Percentiles rank a stretch among this genome's conserved stretches.
Evolutionary conservation across 495 filamentous ascomycete genomes (phyloP).

Genomic region (Poronia punctata): DNA sequence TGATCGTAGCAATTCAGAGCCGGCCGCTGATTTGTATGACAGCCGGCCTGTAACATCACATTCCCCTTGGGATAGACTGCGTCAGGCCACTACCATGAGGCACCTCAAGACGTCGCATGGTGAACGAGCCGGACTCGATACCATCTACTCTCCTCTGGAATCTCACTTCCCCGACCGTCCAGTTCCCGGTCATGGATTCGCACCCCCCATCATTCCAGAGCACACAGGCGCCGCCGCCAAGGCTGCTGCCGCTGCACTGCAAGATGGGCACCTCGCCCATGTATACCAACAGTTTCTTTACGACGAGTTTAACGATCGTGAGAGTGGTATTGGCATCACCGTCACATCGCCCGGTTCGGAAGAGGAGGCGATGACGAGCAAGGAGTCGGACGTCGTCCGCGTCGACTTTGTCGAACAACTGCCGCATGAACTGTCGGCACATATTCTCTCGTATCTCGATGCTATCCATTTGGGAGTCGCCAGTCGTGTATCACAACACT

Average conservation of each 20-base stretch:
- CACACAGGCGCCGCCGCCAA: conserved; percentile 61
- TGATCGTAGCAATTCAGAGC: conserved; percentile 39
- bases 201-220: conserved; percentile 47
- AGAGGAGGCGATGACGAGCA: conserved; percentile 21
- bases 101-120: conserved; percentile 34
- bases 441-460: conserved; percentile 67
- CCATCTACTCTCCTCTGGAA: conserved; percentile 24
- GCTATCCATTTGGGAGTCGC: conserved; percentile 55
- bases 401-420: conserved; percentile 61
- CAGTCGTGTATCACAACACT: conserved; percentile 55
- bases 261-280: conserved; percentile 47
- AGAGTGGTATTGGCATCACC: conserved; percentile 78
- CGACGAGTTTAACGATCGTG: conserved; percentile 49
- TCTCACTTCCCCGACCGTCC: conserved; percentile 34
- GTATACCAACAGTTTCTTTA: conserved; percentile 23
- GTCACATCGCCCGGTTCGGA: conserved; percentile 46
- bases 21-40: conserved; percentile 23
- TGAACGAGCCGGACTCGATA: conserved; percentile 23
- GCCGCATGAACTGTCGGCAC: conserved; percentile 64
- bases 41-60: conserved; percentile 41
- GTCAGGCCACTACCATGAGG: conserved; percentile 43
- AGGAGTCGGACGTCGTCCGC: conserved; percentile 18
- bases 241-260: conserved; percentile 58
- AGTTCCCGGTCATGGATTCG: conserved; percentile 40
- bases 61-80: conserved; percentile 40